Base-by-base conservation (phyloP, 2,329 filamentous ascomycete genomes). In the Pseudogymnoascus sp. region DNA sequence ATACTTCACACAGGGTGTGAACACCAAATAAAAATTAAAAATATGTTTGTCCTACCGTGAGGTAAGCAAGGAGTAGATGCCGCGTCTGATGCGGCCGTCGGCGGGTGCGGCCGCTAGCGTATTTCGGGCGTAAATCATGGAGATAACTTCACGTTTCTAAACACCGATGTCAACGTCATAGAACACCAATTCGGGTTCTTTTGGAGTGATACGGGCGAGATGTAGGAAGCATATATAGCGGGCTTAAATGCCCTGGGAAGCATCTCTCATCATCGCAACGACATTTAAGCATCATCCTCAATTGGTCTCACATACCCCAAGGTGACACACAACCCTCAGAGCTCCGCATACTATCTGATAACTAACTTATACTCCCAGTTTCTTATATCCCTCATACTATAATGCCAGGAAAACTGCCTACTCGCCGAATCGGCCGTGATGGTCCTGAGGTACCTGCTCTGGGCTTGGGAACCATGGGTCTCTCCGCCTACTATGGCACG, bases 401-500 rank as follows among this genome's bases (percentile, higher is more conserved):
- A 2, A 57, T 34, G 47, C 8, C 10, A 12, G n/a, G 5, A 11
- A 34, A 64, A 64, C 63, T 74, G 5, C 67, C 70, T 21, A 72
- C 67, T 11, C 64, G 68, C 18, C 63, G 62, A 18, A 67, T 74
- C 1, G 73, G 72, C 57, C 71, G 69, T 31, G 68, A 74, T 64
- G 73, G 72, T 6, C 72, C 73, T 7, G 36, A 65, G 7, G 69
- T 75, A 4, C 60, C 69, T 18, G 66, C 68, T 10, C n/a, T 73
- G 5, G 73, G 72, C 36, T 70, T 73, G 36, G 73, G 73, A 2
- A 64, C 69, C 11, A 72, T 74, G 71, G 71, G 71, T 39, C 60
- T 75, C 36, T 69, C 67, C 21, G 66, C 64, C 12, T 69, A 67
- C 37, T 78, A 78, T 42, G 75, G 74, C 3, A 36, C 63, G 3